Evolutionary conservation across 1,284 basidiomycete species (phyloP).

Genomic region (Tilletia horrida): DNA sequence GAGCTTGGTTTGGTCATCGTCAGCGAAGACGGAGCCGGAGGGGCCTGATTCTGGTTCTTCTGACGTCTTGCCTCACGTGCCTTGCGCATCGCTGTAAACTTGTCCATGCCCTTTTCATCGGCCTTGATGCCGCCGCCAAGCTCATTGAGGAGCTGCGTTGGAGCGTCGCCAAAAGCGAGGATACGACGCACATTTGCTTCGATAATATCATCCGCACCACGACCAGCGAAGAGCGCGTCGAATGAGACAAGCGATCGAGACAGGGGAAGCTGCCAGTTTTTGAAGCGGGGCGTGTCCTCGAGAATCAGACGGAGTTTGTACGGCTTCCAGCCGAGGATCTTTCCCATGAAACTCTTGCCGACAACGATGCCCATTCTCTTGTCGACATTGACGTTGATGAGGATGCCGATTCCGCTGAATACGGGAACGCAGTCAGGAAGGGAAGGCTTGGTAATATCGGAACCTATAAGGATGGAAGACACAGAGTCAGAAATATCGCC

Average conservation of each 20-base stretch:
- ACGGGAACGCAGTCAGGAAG: neutral
- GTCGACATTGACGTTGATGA: neutral
- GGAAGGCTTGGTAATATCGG: neutral
- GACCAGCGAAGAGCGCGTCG: neutral
- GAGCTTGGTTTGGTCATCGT: too few relatives aligned
- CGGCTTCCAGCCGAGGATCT: neutral
- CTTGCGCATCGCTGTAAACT: too few relatives aligned
- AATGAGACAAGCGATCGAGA: neutral
- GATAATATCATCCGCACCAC: neutral
- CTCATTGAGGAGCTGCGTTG: neutral
- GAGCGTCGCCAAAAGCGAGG: neutral
- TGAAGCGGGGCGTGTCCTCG: neutral
- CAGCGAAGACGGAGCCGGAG: too few relatives aligned
- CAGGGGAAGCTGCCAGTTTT: neutral
- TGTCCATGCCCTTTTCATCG: too few relatives aligned
- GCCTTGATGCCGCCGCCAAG: neutral
- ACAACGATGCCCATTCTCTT: neutral
- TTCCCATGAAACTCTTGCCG: neutral
- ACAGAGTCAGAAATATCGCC: too few relatives aligned
- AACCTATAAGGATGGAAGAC: neutral
- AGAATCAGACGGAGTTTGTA: neutral
- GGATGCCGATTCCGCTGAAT: neutral
- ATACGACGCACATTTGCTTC: neutral
- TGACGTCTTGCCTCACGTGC: too few relatives aligned
- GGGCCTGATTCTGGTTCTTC: too few relatives aligned